Evolutionary conservation across 208 protist species (phyloP), one percentile per base, ranked within the genome.

Genomic region (Trypanosoma avium): DNA sequence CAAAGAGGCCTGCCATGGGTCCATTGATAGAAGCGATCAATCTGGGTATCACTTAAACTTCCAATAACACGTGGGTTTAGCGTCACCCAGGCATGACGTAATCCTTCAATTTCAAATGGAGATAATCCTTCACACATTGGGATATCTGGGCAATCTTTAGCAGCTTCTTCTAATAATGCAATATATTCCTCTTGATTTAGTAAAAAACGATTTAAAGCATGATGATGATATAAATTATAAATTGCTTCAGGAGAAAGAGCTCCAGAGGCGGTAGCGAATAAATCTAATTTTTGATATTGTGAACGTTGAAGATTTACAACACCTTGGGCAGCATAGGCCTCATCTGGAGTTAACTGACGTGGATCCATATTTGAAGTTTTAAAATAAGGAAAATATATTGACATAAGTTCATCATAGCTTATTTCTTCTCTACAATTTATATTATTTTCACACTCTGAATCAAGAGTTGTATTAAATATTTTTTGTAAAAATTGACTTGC

Each of bases 391-490:
- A 85, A 88, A 70, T 81, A 66, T 17, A 81, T 40, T 15, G 57
- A 61, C 78, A 88, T 88, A 30, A 88, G 57, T 53, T 75, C 61
- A n/a, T 81, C 70, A 59, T 69, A 88, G 12, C 67, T 81, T 6
- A 88, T 9, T 0, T 68, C 52, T 0, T 52, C 78, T 10, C 56
- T 27, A 12, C 19, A n/a, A 10, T 27, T 22, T 17, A 88, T 30
- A 2, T 27, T 8, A 13, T 63, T 36, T 15, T 22, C 24, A 38
- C 75, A 69, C 19, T 76, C 60, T 33, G 69, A 52, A 21, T 59
- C 32, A 26, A 84, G 58, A 10, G 55, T 53, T 36, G 73, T 60
- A n/a, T 54, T 71, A 59, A 88, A 88, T 7, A 82, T 67, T 19
- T 40, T 64, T 42, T 77, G 57, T 4, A 88, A 36, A 58, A 88